Base-by-base conservation (phyloP, 2,329 filamentous ascomycete genomes). In the Clonostachys rhizophaga region DNA sequence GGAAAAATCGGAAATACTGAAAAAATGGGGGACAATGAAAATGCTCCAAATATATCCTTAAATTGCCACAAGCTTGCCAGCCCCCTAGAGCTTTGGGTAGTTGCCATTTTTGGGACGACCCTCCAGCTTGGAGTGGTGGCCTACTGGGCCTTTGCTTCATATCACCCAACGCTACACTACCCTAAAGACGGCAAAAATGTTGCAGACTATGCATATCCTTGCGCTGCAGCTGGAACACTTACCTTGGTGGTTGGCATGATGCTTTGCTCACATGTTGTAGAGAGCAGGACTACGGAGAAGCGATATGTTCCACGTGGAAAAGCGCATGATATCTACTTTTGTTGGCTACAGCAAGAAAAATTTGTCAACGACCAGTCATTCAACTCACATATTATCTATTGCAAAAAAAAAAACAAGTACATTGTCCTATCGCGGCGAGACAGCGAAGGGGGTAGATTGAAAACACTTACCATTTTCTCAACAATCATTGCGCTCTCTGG, bases 241-340 rank as follows among this genome's bases (percentile, higher is more conserved):
- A 1, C 61, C 1, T 39, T 69, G 12, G 50, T 58, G 0, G 1
- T 48, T 2, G 60, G 64, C 0, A 53, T 68, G 41, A 36, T 63
- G 0, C 37, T 65, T 2, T 68, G 63, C 44, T 54, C 56, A 0
- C 55, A 58, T 41, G 58, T 67, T 3, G 58, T 69, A 5, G 59
- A 67, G 20, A 45, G 42, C 9, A 62, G 61, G 40, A 65, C 63
- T 0, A 20, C 20, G 5, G 20, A 33, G 4, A 61, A 67, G 49
- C 47, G 37, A 6, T 39, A 39, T 18, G 11, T n/a, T n/a, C 14
- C 36, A n/a, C 36, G 11, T 5, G 7, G 17, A n/a, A 4, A 61
- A 4, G 24, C 24, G 24, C 24, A 30, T 5, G 24, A 30, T 30
- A 10, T 30, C 24, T 30, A 30, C 9, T 30, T 30, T 4, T 30